Conservation (phyloP, 2,329 filamentous ascomycete genomes). For the Aaosphaeria pasadenensis region DNA sequence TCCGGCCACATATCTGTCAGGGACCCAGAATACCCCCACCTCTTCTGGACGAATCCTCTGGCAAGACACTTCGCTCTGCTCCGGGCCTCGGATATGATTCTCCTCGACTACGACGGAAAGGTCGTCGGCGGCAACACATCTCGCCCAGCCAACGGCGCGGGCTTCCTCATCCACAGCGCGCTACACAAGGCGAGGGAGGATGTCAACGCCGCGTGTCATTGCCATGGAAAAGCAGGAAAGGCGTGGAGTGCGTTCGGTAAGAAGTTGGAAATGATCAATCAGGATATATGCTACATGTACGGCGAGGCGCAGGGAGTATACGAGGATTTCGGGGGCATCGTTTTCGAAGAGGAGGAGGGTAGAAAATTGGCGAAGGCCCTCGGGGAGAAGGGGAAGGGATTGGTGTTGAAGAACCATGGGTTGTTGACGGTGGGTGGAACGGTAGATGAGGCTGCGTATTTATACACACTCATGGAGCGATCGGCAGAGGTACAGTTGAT, state of each 20-base stretch:
- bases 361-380: constrained; percentile 61
- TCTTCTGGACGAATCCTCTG: constrained; percentile 69
- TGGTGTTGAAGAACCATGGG: constrained; percentile 70
- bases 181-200: constrained; percentile 65
- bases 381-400: constrained; percentile 59
- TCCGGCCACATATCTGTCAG: constrained; percentile 65
- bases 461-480: constrained; percentile 67
- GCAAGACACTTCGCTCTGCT: constrained; percentile 64
- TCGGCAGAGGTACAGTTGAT: constrained; percentile 66
- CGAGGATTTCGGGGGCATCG: constrained; percentile 61
- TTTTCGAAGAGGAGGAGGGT: constrained; percentile 63
- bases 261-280: constrained; percentile 68
- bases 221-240: constrained; percentile 63
- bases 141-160: constrained; percentile 63
- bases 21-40: constrained; percentile 59
- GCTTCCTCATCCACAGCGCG: constrained; percentile 68
- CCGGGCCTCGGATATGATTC: constrained; percentile 64
- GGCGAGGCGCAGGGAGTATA: constrained; percentile 63
- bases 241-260: constrained; percentile 66
- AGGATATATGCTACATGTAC: constrained; percentile 65
- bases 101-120: constrained; percentile 61
- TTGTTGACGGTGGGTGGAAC: constrained; percentile 68
- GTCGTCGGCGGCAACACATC: constrained; percentile 61
- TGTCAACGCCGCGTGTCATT: constrained; percentile 66
- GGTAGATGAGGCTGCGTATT: constrained; percentile 71